Conservation (phyloP, 148 eudicot genomes). For the Suaeda aralocaspica region DNA sequence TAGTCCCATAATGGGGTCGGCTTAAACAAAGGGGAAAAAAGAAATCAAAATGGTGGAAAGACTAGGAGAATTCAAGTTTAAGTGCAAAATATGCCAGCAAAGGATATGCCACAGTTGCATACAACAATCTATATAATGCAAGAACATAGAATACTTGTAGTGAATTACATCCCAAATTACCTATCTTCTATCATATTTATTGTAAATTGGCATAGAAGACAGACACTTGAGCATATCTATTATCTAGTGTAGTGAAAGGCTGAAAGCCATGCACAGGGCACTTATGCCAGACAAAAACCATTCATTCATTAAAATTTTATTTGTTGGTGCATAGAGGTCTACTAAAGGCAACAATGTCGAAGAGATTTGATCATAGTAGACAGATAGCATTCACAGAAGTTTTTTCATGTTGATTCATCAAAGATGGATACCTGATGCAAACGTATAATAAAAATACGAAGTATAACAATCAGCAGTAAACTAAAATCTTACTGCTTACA, state of each 20-base stretch:
- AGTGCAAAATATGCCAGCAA: neutral
- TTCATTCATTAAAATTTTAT: no score
- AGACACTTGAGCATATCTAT: neutral
- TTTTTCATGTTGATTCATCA: slow-evolving; percentile 5
- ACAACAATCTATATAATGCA: neutral
- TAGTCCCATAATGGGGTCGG: no score
- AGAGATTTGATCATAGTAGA: no score
- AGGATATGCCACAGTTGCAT: neutral
- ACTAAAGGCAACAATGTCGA: no score
- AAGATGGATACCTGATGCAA: neutral
- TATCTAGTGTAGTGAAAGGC: no score
- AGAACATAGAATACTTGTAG: neutral
- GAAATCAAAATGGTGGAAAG: neutral
- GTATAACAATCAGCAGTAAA: slow-evolving; percentile 9
- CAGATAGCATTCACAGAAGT: no score
- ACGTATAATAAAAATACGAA: neutral
- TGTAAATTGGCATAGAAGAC: neutral
- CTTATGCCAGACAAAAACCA: no score
- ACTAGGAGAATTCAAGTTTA: neutral
- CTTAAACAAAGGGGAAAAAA: no score
- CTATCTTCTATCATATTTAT: neutral
- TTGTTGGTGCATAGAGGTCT: neutral
- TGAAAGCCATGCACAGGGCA: no score
- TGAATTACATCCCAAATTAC: neutral
- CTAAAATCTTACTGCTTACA: slow-evolving; percentile 41